A percentile compares a stretch with the other conserved stretches of the same genome.
Conservation (phyloP, 2,329 filamentous ascomycete genomes). For the Botryotinia convoluta region DNA sequence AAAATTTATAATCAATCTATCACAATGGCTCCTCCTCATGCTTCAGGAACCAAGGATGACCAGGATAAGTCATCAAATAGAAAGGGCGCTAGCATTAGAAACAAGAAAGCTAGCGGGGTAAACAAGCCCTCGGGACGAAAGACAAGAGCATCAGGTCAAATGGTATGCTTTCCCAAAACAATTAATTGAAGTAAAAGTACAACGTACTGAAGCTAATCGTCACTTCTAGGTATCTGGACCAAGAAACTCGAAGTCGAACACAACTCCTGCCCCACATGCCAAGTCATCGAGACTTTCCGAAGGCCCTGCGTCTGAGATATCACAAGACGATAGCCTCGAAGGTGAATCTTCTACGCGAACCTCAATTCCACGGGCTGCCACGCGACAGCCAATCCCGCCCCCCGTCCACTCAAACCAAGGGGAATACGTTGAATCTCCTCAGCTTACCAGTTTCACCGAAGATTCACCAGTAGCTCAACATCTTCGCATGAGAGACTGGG, state of each 20-base stretch:
- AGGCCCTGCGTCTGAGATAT: background rate
- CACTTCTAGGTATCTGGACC: background rate
- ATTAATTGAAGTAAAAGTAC: background rate
- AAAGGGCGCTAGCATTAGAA: too few species aligned
- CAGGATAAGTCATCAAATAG: background rate
- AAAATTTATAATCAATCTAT: too few species aligned
- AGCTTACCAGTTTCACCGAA: background rate
- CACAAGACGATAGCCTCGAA: background rate
- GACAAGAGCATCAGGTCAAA: background rate
- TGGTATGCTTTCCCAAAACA: background rate
- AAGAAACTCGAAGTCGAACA: too few species aligned
- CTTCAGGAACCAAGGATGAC: background rate
- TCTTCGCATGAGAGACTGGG: background rate
- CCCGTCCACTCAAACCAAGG: background rate
- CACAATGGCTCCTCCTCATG: background rate
- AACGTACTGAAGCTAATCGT: background rate
- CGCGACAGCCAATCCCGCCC: background rate
- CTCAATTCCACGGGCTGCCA: background rate
- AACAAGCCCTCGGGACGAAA: background rate
- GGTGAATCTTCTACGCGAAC: background rate
- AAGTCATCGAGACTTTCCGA: background rate
- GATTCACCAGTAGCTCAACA: background rate
- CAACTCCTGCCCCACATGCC: background rate
- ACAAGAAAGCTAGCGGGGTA: background rate
- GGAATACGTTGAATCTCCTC: background rate